These are phyloP conservation scores for Mycena pura DNA, from an alignment of 768 basidiomycete species.

Conservation along the genomic window DNA sequence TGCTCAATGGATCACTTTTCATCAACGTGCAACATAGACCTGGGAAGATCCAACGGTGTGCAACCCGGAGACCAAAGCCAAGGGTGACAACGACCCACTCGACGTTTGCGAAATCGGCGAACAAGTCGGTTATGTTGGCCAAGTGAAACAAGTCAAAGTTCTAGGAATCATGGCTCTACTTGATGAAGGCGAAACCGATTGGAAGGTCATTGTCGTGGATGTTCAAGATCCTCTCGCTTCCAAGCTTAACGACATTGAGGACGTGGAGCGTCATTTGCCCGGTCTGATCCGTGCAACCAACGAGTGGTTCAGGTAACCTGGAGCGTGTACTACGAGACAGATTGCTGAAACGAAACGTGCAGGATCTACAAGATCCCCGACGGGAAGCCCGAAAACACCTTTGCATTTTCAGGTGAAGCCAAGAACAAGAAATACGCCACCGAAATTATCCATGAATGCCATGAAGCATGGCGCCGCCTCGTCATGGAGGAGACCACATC, in stretches of 20 bases:
- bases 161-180: conserved; percentile 99
- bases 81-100: conserved; percentile 98
- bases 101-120: conserved; percentile 99
- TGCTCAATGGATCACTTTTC: background rate
- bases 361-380: conserved; percentile 98
- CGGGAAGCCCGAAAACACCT: conserved; percentile 96
- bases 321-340: background rate
- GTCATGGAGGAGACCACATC: conserved; percentile 79
- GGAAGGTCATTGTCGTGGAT: conserved; percentile 99
- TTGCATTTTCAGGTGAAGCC: conserved; percentile 99
- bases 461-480: conserved; percentile 98
- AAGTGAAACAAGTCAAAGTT: conserved; percentile 99
- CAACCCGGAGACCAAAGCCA: conserved; percentile 98
- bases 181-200: conserved; percentile 99
- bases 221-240: conserved; percentile 93
- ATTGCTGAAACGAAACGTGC: conserved; percentile 13
- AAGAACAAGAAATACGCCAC: conserved; percentile 99
- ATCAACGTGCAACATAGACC: conserved; percentile 59
- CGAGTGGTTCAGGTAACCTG: conserved; percentile 88
- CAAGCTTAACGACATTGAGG: conserved; percentile 98
- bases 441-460: conserved; percentile 98
- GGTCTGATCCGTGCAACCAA: conserved; percentile 97
- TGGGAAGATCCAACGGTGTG: conserved; percentile 93
- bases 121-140: conserved; percentile 95
- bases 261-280: conserved; percentile 97